Percentiles rank a stretch among this genome's conserved stretches.
phyloP scores from a whole-genome alignment of 176 grass and related monocot species.

The Carex littledalei region DNA sequence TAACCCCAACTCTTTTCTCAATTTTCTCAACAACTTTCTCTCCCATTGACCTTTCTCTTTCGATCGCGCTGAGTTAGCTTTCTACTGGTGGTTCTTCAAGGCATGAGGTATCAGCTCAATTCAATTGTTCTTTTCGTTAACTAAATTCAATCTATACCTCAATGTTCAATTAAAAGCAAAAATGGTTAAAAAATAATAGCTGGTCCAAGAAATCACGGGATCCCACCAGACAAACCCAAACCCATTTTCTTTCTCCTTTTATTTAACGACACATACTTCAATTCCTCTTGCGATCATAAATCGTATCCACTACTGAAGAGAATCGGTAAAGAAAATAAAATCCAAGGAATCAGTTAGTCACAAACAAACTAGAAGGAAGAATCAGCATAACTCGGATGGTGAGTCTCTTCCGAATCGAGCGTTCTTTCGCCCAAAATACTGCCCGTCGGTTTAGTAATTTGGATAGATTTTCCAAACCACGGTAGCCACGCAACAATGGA shows the following conservation, averaged over 20 bases:
- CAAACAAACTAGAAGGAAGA: background rate
- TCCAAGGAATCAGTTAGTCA: background rate
- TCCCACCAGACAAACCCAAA: background rate
- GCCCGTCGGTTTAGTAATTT: background rate
- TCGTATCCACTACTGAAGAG: background rate
- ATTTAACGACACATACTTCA: background rate
- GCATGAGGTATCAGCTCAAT: constrained; percentile 14
- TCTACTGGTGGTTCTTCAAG: background rate
- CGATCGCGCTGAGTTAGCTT: background rate
- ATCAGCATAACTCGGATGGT: background rate
- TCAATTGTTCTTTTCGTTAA: constrained; percentile 1
- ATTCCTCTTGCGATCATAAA: background rate
- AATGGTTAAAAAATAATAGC: background rate
- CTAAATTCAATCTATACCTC: background rate
- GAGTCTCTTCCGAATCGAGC: background rate
- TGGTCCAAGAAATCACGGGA: background rate
- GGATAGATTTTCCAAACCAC: background rate
- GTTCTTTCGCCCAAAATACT: background rate
- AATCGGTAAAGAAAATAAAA: background rate
- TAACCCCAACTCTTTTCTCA: background rate
- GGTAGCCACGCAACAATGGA: background rate
- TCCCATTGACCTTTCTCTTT: constrained; percentile 12
- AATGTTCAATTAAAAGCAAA: background rate
- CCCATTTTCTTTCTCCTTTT: background rate
- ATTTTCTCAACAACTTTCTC: background rate